Evolutionary conservation across 2,329 filamentous ascomycete species (phyloP), one percentile per base, ranked within the genome.

Genomic region (Paecilomyces fulvus): DNA sequence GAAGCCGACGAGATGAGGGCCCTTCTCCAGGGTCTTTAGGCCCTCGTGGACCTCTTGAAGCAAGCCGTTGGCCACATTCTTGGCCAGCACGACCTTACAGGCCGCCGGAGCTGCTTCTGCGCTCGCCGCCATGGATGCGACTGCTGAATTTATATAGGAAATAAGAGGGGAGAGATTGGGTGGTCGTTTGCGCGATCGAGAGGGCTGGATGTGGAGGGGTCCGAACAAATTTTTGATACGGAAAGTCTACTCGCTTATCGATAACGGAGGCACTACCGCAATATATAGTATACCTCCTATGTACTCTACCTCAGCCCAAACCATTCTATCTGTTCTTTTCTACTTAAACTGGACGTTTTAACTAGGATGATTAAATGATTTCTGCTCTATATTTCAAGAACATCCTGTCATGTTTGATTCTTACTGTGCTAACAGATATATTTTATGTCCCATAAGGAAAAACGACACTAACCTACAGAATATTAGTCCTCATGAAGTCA

Each of bases 51-150:
- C 89, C 77, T 96, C 92, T 25, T 78, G 77, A 54, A 95, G 81
- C 53, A 96, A 80, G 55, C 80, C 81, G 77, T 91, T 94, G 63
- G 92, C 90, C 67, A 99, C 91, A 64, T 86, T 88, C 64, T 88
- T 88, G 58, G 92, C 90, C 64, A 95, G 83, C 67, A 97, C 83
- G 72, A 96, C 91, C 82, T 96, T 96, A 84, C 94, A 97, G 68
- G 88, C 71, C 33, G 73, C 59, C 21, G 68, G 65, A 21, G 64
- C 59, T 31, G 65, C 55, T 11, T 67, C 61, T 49, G 62, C 55
- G 61, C 67, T 58, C 30, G 68, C 62, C 55, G 71, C 67, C 72
- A 74, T 73, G 5, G 17, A n/a, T n/a, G 48, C 48, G 25, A 17
- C 48, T 21, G 20, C 21, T 49, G 21, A 3, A 49, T 49, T 28